Evolutionary conservation across 345 rosid genomes (phyloP).

Genomic region (Salix arbutifolia): DNA sequence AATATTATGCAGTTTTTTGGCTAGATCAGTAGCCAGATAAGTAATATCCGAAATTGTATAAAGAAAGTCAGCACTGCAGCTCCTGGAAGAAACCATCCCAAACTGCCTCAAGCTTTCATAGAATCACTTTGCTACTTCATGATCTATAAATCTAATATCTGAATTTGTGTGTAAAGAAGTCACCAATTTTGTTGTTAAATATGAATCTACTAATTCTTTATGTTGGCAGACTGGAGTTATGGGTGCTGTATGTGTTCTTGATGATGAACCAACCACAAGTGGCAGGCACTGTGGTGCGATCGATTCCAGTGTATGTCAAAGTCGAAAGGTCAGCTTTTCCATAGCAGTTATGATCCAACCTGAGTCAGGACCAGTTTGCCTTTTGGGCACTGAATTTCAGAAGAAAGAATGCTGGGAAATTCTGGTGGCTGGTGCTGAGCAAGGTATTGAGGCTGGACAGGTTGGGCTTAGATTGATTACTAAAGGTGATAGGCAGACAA

Average conservation of each 20-base stretch:
- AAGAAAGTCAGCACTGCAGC: not conserved
- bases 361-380: slow-evolving; percentile 98
- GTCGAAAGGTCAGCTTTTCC: slow-evolving; percentile 86
- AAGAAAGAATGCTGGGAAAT: slow-evolving; percentile 96
- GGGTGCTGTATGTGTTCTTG: slow-evolving; percentile 91
- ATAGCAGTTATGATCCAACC: slow-evolving; percentile 92
- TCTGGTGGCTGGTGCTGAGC: slow-evolving; percentile 98
- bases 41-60: not conserved
- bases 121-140: slow-evolving; percentile 7
- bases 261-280: slow-evolving; percentile 85
- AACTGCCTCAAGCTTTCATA: not conserved
- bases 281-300: slow-evolving; percentile 87
- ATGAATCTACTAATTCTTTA: slow-evolving; percentile 11
- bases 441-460: slow-evolving; percentile 99
- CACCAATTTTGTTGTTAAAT: not conserved
- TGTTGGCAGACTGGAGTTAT: slow-evolving; percentile 70
- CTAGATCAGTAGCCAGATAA: not conserved
- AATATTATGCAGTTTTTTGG: not conserved
- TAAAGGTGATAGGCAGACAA: slow-evolving; percentile 89
- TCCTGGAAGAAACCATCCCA: not conserved
- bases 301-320: slow-evolving; percentile 67
- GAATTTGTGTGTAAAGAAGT: not conserved
- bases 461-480: slow-evolving; percentile 91
- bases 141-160: not conserved
- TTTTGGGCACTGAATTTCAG: slow-evolving; percentile 91